Percentiles rank a stretch among this genome's conserved stretches.
Evolutionary conservation across 2,329 filamentous ascomycete genomes (phyloP).

Genomic region (Sporothrix variecibatus): DNA sequence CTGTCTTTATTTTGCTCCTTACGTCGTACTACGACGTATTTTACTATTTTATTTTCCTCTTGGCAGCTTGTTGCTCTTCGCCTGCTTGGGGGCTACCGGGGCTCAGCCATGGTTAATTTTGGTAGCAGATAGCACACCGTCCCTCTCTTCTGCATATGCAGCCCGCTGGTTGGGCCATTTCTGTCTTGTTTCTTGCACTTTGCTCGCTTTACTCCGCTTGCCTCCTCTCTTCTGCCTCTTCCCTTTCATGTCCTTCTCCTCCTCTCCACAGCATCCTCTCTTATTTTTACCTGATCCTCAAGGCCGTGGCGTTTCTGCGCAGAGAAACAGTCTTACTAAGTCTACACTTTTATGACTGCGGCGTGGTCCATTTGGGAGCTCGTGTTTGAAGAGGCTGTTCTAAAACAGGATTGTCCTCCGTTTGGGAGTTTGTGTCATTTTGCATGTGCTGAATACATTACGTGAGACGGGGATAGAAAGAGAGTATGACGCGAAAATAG

Average conservation of each 20-base stretch:
- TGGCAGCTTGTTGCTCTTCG: background rate
- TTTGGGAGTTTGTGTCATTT: background rate
- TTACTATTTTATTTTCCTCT: background rate
- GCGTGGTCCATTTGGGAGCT: background rate
- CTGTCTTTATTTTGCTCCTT: background rate
- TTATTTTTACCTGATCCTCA: background rate
- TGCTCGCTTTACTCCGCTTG: background rate
- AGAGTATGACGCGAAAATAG: too few relatives aligned
- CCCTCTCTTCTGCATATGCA: background rate
- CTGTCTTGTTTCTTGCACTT: background rate
- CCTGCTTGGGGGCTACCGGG: background rate
- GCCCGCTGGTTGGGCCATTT: background rate
- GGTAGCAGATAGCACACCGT: background rate
- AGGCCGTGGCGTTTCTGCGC: background rate
- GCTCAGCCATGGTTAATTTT: constrained; percentile 16
- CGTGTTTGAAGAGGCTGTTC: background rate
- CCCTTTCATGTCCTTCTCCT: too few relatives aligned
- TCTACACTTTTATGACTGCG: background rate
- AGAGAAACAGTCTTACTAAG: background rate
- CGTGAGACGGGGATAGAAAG: background rate
- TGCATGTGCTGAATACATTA: background rate
- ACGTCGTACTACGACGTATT: too few relatives aligned
- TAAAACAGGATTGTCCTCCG: background rate
- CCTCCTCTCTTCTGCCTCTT: background rate
- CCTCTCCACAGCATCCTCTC: background rate